These are phyloP conservation scores for Exophiala viscosa DNA, from an alignment of 2,329 filamentous ascomycete species.

Conservation along the genomic window DNA sequence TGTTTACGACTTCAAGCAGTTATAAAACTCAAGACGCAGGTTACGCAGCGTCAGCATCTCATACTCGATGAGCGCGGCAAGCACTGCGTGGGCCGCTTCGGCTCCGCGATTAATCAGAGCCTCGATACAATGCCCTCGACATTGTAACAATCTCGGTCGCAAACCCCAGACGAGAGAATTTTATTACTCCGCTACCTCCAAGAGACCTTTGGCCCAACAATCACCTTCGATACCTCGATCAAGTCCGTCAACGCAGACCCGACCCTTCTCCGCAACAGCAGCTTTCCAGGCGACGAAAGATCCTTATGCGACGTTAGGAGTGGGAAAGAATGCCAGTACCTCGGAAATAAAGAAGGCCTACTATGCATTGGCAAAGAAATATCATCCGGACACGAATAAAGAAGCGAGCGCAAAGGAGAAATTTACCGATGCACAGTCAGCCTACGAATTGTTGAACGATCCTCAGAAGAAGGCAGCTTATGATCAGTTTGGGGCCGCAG, in stretches of 20 bases:
- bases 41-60: background rate
- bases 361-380: constrained; percentile 96
- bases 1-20: background rate
- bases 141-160: constrained; percentile 33
- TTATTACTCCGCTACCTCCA: constrained; percentile 32
- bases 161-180: constrained; percentile 37
- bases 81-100: constrained; percentile 41
- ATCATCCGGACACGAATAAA: constrained; percentile 96
- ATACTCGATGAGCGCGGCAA: constrained; percentile 38
- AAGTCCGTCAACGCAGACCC: constrained; percentile 4
- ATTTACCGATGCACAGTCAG: constrained; percentile 86
- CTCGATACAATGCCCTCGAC: constrained; percentile 38
- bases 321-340: constrained; percentile 73
- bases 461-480: constrained; percentile 88
- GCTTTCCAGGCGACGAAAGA: constrained; percentile 70
- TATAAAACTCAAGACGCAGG: background rate
- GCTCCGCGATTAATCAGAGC: constrained; percentile 40
- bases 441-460: constrained; percentile 91
- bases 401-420: constrained; percentile 89
- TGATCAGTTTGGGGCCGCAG: constrained; percentile 84
- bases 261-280: constrained; percentile 42
- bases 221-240: background rate
- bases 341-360: constrained; percentile 97
- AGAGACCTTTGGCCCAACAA: constrained; percentile 27
- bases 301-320: constrained; percentile 82